Conservation (phyloP, 192 early-diverging fungal species). For the Phycomyces blakesleeanus region DNA sequence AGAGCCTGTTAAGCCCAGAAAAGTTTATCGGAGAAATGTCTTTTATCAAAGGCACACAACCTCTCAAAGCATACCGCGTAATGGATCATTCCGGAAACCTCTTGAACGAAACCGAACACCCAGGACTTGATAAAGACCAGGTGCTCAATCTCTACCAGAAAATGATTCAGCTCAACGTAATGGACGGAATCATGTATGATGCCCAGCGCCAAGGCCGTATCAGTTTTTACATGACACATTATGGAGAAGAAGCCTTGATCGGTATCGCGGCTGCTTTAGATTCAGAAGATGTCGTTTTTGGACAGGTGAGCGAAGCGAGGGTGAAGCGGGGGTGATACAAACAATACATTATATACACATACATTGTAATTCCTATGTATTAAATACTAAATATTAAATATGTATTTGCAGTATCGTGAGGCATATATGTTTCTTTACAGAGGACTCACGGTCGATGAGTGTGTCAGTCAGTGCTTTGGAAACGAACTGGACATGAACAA, state of each 20-base stretch:
- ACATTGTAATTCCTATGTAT: no score
- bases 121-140: constrained; percentile 70
- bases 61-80: constrained; percentile 89
- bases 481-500: constrained; percentile 87
- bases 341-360: neutral
- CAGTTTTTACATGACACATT: constrained; percentile 98
- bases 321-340: neutral
- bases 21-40: constrained; percentile 15
- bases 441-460: constrained; percentile 89
- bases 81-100: constrained; percentile 87
- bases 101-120: constrained; percentile 63
- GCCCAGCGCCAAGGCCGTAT: constrained; percentile 98
- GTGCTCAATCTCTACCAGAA: constrained; percentile 72
- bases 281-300: constrained; percentile 86
- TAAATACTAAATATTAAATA: no score
- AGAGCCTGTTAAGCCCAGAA: neutral
- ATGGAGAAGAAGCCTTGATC: constrained; percentile 96
- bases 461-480: constrained; percentile 97
- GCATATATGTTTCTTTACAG: constrained; percentile 91
- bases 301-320: constrained; percentile 56
- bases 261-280: constrained; percentile 87
- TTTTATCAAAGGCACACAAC: constrained; percentile 60
- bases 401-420: constrained; percentile 99
- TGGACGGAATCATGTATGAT: constrained; percentile 96
- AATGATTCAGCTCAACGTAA: constrained; percentile 85